A percentile compares a stretch with the other conserved stretches of the same genome.
Conservation (phyloP, 306 rosid species). For the Astragalus membranaceus region DNA sequence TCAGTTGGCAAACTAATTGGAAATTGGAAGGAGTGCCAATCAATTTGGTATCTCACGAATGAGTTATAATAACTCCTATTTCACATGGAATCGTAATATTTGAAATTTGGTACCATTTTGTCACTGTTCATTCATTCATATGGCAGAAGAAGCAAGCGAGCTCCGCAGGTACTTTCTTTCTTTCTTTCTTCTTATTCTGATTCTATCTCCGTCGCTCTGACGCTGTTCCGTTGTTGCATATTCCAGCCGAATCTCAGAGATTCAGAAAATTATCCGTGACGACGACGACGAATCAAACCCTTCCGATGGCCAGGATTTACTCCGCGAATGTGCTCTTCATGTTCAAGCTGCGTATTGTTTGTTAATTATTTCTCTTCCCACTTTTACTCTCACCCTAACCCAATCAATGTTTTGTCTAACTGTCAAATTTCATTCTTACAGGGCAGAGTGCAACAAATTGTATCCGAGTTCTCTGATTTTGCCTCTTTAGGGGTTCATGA, state of each 20-base stretch:
- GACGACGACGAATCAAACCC: constrained; percentile 21
- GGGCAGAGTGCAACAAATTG: constrained; percentile 44
- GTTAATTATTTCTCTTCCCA: no score
- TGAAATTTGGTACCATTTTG: background rate
- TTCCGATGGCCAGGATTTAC: constrained; percentile 29
- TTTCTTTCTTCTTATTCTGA: background rate
- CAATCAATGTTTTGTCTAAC: background rate
- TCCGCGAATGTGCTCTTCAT: constrained; percentile 43
- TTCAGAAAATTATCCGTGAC: constrained; percentile 22
- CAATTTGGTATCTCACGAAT: no score
- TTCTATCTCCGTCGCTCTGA: background rate
- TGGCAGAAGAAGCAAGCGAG: background rate
- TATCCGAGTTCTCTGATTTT: constrained; percentile 46
- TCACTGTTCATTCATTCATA: background rate
- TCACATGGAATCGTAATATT: background rate
- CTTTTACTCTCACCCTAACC: background rate
- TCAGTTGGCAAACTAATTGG: no score
- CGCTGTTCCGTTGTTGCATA: background rate
- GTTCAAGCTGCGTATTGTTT: constrained; percentile 32
- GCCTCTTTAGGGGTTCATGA: constrained; percentile 30
- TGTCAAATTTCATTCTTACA: constrained; percentile 21
- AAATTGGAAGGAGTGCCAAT: no score
- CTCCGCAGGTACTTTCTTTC: constrained; percentile 38
- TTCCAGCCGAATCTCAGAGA: constrained; percentile 49
- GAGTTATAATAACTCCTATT: no score